Evolutionary conservation across 2,329 filamentous ascomycete species (phyloP), one percentile per base, ranked within the genome.

Genomic region (Paecilomyces sp.): DNA sequence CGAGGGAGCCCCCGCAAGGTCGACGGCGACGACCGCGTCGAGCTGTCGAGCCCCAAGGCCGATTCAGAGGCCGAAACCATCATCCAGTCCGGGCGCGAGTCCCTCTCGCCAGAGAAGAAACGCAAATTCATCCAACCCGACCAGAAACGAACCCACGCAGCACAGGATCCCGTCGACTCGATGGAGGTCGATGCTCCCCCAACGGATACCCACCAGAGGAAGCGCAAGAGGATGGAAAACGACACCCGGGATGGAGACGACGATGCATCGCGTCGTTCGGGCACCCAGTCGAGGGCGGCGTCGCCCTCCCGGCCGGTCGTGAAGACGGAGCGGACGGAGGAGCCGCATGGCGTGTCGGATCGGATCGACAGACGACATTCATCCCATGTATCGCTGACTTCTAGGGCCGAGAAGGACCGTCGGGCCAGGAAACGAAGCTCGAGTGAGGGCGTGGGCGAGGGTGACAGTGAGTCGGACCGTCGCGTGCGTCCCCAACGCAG

Each of bases 31-130:
- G 70, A 74, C 53, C 69, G 65, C 55, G 72, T 78, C 58, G 75
- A 69, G 30, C 68, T 69, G 25, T 67, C 67, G 58, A 74, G 75
- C 60, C 74, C 73, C 60, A 76, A 69, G 68, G 76, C 76, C 55
- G 78, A 80, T 66, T 80, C 77, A 53, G 78, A 80, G 69, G 78
- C 78, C 58, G 78, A 80, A 67, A 80, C 78, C 22, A 77, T 79
- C 60, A 80, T 80, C 59, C 77, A 80, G 65, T 80, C 76, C 12
- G 76, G 75, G 57, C 74, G 76, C 50, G 76, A 78, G 64, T 75
- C 74, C 33, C 63, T 77, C 58, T 78, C 78, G 6, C 77, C 78
- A 4, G 76, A 79, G 67, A 79, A 80, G 68, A 76, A 75, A 66
- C 74, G 74, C 60, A 76, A 74, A 60, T 70, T 71, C 59, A 74